Evolutionary conservation across 805 yeast genomes (phyloP).

Genomic region (Lachancea quebecensis): DNA sequence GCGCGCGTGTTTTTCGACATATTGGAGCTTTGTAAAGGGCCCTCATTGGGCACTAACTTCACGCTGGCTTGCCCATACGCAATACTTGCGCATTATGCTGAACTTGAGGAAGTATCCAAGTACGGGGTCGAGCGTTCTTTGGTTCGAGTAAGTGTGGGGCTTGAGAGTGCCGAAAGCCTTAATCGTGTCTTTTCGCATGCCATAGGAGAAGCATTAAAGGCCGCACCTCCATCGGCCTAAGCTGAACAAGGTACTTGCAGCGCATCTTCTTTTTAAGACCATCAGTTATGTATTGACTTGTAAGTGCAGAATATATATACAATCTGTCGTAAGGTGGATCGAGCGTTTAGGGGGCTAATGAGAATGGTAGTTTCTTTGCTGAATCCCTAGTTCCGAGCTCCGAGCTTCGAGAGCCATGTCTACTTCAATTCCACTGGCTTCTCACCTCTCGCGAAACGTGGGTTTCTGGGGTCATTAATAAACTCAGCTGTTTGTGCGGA

Average conservation of each 20-base stretch:
- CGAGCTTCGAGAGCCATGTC: neutral
- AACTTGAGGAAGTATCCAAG: conserved; percentile 67
- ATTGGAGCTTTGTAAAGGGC: conserved; percentile 54
- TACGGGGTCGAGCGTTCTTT: conserved; percentile 80
- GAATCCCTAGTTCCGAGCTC: neutral
- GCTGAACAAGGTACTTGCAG: neutral
- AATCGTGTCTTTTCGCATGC: conserved; percentile 45
- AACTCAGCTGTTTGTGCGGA: conserved; percentile 71
- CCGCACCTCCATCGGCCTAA: neutral
- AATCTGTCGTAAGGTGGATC: conserved; percentile 4
- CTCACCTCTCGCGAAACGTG: conserved; percentile 66
- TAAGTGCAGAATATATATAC: conserved; percentile 6
- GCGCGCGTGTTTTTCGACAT: conserved; percentile 71
- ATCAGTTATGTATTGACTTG: conserved; percentile 3
- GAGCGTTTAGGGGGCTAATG: neutral
- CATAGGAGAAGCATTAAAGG: conserved; percentile 32
- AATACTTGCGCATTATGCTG: conserved; percentile 76
- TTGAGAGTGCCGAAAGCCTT: conserved; percentile 64
- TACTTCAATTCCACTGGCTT: conserved; percentile 37
- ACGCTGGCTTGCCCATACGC: conserved; percentile 81
- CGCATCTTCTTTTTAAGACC: neutral
- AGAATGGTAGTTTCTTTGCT: too few species aligned
- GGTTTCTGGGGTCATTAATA: conserved; percentile 94
- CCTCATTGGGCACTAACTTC: conserved; percentile 85
- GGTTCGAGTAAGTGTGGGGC: conserved; percentile 77